Evolutionary conservation across 1,139 yeast species (phyloP), one percentile per base, ranked within the genome.

Genomic region (Meyerozyma smithsonii): DNA sequence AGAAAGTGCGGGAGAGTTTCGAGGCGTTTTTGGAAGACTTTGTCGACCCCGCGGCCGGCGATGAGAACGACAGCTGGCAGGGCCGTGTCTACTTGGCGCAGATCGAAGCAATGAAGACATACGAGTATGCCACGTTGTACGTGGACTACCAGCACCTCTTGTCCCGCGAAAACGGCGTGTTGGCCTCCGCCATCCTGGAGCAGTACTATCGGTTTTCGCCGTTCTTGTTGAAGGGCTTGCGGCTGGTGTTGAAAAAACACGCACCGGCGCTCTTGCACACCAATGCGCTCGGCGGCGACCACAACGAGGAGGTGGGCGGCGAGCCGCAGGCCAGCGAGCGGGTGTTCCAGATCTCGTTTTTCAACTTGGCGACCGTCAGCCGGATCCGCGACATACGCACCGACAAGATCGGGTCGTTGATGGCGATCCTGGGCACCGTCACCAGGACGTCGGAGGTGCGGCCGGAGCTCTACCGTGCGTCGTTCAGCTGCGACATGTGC

Each of bases 401-500:
- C 2, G 95, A 87, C 51, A 84, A 84, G 50, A 85, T 92, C 45
- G 99, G 98, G 14, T 73, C 86, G 7, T 72, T 92, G 46, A 74
- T 88, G 69, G 73, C 95, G 10, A 85, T 92, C 28, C 82, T 94
- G 28, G 99, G 98, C 38, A 94, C 99, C 0, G 96, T 94, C 3
- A 92, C 98, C 1, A 76, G 98, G 60, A 89, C 98, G 1, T 85
- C 96, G 23, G 98, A 94, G 64, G 97, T 94, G 12, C 79, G 98
- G 45, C 99, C 99, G 0, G 99, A 94, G 60, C 72, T 92, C 44
- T 88, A 75, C 66, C 79, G 75, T 45, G 99, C 90, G 5, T 77
- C 94, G 18, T 92, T 92, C 59, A 80, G 89, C 1, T 92, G 99
- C 68, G 96, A 88, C 52, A 71, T 80, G 55, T 92, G 99, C 62